Base-by-base conservation (phyloP, 2,329 filamentous ascomycete genomes). In the Hymenoscyphus linearis region DNA sequence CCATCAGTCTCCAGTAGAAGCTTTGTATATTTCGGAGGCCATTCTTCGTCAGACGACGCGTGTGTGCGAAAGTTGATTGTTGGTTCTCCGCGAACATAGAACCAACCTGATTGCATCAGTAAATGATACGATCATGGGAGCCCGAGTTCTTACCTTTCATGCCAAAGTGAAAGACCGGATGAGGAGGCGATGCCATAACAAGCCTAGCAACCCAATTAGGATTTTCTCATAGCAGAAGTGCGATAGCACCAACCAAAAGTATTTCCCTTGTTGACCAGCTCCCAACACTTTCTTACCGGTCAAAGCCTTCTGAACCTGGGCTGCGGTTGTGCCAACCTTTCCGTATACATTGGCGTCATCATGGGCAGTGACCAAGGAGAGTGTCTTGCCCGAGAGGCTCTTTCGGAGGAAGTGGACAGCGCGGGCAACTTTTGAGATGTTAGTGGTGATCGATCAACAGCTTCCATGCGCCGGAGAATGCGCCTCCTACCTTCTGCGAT, bases 1-100 rank as follows among this genome's bases (percentile, higher is more conserved):
- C 82, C 82, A 18, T 80, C 76, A 4, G 90, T 86, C 67, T 87
- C 82, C 18, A 97, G 75, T 4, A 89, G 77, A 67, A 97, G 96
- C 68, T 97, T 98, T 85, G 87, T 91, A 74, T 87, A 96, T 68
- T 87, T 89, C 0, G 95, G 95, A 14, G 95, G 95, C 93, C 93
- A 98, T 55, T 82, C 27, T 55, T 86, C 81, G 36, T 83, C 74
- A 36, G 83, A 74, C 10, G 59, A 35, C 36, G 67, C 62, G 60
- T 85, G 82, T 62, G 86, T 85, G 70, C 90, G 89, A 76, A 96
- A 95, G 75, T 95, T 93, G 35, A 86, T 85, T 3, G 88, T 91
- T 63, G 87, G 85, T 61, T 91, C 87, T 64, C 87, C 86, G 66
- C 84, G 87, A 72, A 98, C 92, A 70, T 96, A 89, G 57, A 98